These are phyloP conservation scores for Tricholoma bakamatsutake DNA, from an alignment of 768 basidiomycete species.

Conservation along the genomic window DNA sequence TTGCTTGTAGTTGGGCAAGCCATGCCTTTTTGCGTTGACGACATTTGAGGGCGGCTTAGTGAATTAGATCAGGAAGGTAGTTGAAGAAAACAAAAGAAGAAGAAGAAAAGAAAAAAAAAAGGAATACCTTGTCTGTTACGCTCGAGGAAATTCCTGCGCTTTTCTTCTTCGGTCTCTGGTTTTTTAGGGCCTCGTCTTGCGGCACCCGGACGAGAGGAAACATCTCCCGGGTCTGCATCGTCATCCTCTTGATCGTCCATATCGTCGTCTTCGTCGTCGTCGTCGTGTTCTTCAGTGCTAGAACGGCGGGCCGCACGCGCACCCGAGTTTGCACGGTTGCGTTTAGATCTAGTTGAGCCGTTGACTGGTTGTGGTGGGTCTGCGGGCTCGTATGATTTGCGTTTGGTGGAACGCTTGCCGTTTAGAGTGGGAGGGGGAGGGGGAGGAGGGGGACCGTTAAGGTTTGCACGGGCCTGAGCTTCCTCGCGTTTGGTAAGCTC, in stretches of 20 bases:
- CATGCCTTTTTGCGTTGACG: conserved; percentile 99
- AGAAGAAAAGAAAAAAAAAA: too few relatives aligned
- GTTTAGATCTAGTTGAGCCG: conserved; percentile 28
- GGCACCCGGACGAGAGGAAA: conserved; percentile 13
- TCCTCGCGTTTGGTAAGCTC: conserved; percentile 95
- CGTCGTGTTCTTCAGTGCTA: conserved; percentile 28
- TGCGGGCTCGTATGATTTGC: conserved; percentile 56
- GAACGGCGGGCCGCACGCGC: conserved; percentile 24
- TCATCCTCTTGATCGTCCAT: conserved; percentile 38
- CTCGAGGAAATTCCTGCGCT: conserved; percentile 93
- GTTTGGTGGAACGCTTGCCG: conserved; percentile 60
- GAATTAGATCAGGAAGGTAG: conserved; percentile 2
- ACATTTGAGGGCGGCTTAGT: conserved; percentile 91
- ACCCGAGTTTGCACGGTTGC: conserved; percentile 28
- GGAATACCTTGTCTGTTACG: conserved; percentile 88
- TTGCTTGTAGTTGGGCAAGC: conserved; percentile 87
- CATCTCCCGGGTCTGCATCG: conserved; percentile 18
- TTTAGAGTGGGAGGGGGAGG: conserved; percentile 20
- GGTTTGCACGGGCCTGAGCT: conserved; percentile 58
- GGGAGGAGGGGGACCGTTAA: conserved; percentile 18
- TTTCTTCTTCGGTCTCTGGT: conserved; percentile 97
- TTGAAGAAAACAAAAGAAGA: background rate
- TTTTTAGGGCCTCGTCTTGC: conserved; percentile 45
- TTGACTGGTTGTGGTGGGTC: conserved; percentile 23
- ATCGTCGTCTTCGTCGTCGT: conserved; percentile 30